phyloP scores from a whole-genome alignment of 1,284 basidiomycete species.

The Mycena sp. region DNA sequence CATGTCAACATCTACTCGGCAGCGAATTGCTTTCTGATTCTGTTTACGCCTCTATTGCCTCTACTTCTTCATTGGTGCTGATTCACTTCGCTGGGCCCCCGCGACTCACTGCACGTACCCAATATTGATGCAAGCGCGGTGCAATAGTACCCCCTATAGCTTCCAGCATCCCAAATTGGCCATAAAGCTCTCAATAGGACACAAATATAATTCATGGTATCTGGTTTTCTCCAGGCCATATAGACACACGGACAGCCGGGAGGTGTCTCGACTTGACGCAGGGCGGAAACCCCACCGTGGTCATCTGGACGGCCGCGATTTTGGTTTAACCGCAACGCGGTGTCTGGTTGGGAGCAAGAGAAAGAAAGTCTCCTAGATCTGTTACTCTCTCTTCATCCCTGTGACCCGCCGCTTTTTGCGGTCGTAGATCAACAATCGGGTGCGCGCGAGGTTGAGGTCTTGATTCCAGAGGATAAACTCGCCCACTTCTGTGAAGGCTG shows the following conservation, averaged over 20 bases:
- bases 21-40: no score
- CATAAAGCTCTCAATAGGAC: constrained; percentile 32
- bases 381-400: constrained; percentile 24
- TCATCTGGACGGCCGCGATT: constrained; percentile 26
- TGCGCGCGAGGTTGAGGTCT: constrained; percentile 29
- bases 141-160: no score
- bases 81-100: no score
- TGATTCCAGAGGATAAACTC: constrained; percentile 30
- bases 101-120: no score
- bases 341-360: constrained; percentile 32
- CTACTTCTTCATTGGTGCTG: no score
- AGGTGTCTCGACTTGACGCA: constrained; percentile 30
- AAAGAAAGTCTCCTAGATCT: constrained; percentile 32
- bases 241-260: constrained; percentile 29
- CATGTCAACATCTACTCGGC: no score
- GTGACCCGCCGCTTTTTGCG: constrained; percentile 25
- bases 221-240: constrained; percentile 33
- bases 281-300: background rate
- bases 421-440: constrained; percentile 21
- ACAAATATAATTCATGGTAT: constrained; percentile 33
- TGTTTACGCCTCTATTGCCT: no score
- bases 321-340: constrained; percentile 29
- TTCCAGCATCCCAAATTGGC: constrained; percentile 29
- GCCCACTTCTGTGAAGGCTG: constrained; percentile 34
- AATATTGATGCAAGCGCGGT: no score